These are phyloP conservation scores for Adenanthera pavonina DNA, from an alignment of 306 rosid genomes.

Conservation along the genomic window DNA sequence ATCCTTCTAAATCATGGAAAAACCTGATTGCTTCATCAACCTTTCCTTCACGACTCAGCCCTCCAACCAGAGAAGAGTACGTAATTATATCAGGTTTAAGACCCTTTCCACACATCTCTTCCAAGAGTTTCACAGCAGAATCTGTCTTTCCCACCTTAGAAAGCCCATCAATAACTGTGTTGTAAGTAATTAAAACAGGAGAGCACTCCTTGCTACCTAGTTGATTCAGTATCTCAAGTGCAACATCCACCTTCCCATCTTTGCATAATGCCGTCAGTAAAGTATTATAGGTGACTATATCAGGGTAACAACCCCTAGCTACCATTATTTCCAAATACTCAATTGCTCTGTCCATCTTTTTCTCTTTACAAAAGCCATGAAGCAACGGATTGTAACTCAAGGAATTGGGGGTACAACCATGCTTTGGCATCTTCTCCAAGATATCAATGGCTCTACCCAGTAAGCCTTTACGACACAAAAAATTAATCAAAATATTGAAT, in stretches of 20 bases:
- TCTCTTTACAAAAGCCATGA: conserved; percentile 92
- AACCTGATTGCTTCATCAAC: conserved; percentile 67
- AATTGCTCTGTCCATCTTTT: conserved; percentile 85
- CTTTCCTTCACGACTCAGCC: conserved; percentile 88
- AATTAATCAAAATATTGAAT: conserved; percentile 93
- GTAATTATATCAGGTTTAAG: conserved; percentile 84
- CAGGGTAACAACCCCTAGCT: conserved; percentile 91
- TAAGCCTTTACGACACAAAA: conserved; percentile 82
- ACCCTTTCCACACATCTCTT: conserved; percentile 79
- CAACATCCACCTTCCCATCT: conserved; percentile 92
- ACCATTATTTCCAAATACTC: conserved; percentile 88
- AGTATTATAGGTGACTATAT: conserved; percentile 92
- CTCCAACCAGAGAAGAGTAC: conserved; percentile 79
- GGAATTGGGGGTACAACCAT: conserved; percentile 90
- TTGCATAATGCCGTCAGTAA: conserved; percentile 86
- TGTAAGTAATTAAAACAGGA: conserved; percentile 88
- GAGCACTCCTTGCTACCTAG: conserved; percentile 84
- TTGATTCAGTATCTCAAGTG: conserved; percentile 85
- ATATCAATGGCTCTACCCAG: conserved; percentile 86
- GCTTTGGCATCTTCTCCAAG: conserved; percentile 88
- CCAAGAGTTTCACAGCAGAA: conserved; percentile 67
- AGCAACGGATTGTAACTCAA: conserved; percentile 94
- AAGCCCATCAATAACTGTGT: conserved; percentile 88
- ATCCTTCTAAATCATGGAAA: conserved; percentile 62
- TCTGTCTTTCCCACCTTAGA: conserved; percentile 81